Evolutionary conservation across 192 early-diverging fungal species (phyloP), one percentile per base, ranked within the genome.

Genomic region (Backusella westeae): DNA sequence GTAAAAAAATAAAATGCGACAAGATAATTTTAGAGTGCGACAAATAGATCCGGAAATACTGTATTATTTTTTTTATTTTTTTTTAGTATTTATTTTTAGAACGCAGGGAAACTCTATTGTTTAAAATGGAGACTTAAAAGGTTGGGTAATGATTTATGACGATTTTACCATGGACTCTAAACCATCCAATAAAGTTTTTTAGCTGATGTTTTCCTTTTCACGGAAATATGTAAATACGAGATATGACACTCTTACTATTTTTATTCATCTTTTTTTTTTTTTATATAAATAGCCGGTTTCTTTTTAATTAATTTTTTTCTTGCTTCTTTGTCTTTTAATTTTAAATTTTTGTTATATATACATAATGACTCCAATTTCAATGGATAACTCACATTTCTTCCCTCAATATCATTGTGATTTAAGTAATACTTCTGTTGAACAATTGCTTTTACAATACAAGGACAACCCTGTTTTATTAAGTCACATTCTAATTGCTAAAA

Each of bases 41-140:
- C n/a, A n/a, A n/a, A n/a, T n/a, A n/a, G n/a, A n/a, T n/a, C n/a
- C n/a, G n/a, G n/a, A n/a, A n/a, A n/a, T n/a, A n/a, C n/a, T 23
- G 2, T 23, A 21, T 19, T 21, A 53, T 56, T 56, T 8, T 44
- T 3, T 17, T 56, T 56, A 23, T 56, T 56, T 23, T 52, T 56
- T 21, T n/a, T 23, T 56, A 23, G 21, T 29, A 26, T 10, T 26
- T 59, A 63, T 63, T 63, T 63, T 63, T 63, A 63, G 56, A 63
- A 29, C 9, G 10, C 8, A 59, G 14, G 26, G 6, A 29, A 63
- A 63, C 21, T n/a, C 10, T 63, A 29, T 9, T 63, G 21, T 59
- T 59, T 59, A 59, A 59, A 59, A 59, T 59, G 53, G 53, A 59
- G 53, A 59, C 21, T 59, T 59, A 59, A 59, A 59, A 59, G 21